Base-by-base conservation (phyloP, 1,284 basidiomycete genomes). In the Cryptococcus depauperatus region DNA sequence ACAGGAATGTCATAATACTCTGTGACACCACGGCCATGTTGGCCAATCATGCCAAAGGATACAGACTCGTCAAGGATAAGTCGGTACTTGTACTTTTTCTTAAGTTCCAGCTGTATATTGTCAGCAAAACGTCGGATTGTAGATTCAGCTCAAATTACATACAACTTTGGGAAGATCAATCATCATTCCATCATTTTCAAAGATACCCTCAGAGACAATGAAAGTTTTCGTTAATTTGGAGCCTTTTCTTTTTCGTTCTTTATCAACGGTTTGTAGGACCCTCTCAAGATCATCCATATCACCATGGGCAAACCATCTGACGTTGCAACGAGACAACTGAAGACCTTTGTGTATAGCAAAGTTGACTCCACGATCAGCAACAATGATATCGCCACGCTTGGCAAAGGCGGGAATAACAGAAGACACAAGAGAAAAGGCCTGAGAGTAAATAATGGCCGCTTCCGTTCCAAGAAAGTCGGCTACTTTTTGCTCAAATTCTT, bases 341-440 rank as follows among this genome's bases (percentile, higher is more conserved):
- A 98, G 81, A n/a, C 92, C 95, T 69, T 93, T 95, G 70, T 97
- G 91, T 52, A 97, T 89, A 19, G 89, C 82, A 71, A 97, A 92
- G 71, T 88, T 95, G 59, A 93, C 84, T 33, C 84, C 82, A 25
- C 89, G 81, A 69, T 99, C 95, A 3, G 90, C 92, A n/a, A 99
- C 86, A 62, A 99, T 93, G 59, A 97, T 83, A 62, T 99, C 95
- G 3, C 92, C 92, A 54, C 95, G 83, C 69, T 99, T 99, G 74
- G 86, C 89, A 68, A 97, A 99, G 1, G 93, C 89, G 0, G 93
- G 88, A 50, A 98, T 97, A 61, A 93, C 91, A 19, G 90, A 95
- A 2, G 87, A 83, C 54, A 90, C 81, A 46, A 91, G 91, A 11
- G 85, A 82, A 71, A 95, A 98, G 7, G 82, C 84, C 72, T 98